A percentile compares a stretch with the other conserved stretches of the same genome.
phyloP scores from a whole-genome alignment of 2,329 filamentous ascomycete species.

The Clonostachys byssicola region DNA sequence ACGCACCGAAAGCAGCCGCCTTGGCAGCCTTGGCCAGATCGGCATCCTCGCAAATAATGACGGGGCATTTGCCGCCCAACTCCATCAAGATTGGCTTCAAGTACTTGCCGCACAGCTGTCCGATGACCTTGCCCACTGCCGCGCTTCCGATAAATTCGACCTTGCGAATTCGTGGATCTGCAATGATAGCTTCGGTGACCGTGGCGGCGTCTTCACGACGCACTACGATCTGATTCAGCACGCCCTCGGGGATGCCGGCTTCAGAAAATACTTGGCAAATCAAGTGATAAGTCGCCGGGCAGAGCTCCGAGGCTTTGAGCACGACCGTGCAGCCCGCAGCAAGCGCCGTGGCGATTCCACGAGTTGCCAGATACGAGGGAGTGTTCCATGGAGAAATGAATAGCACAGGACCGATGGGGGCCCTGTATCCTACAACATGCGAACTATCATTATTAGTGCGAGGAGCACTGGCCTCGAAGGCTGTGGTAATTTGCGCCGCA shows the following conservation, averaged over 20 bases:
- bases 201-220: constrained; percentile 59
- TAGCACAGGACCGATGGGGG: too few species aligned
- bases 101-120: constrained; percentile 22
- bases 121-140: constrained; percentile 32
- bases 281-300: constrained; percentile 56
- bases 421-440: too few species aligned
- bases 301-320: constrained; percentile 63
- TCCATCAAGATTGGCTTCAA: constrained; percentile 42
- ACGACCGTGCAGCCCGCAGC: constrained; percentile 69
- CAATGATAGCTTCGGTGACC: constrained; percentile 62
- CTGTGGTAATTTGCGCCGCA: too few species aligned
- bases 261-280: constrained; percentile 58
- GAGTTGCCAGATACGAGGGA: constrained; percentile 10
- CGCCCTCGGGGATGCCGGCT: constrained; percentile 68
- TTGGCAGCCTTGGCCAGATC: constrained; percentile 33
- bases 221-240: constrained; percentile 63
- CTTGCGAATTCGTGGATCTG: constrained; percentile 23
- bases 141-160: constrained; percentile 38
- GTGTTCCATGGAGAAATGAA: too few species aligned
- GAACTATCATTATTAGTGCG: too few species aligned
- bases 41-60: constrained; percentile 37
- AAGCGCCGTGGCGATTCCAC: constrained; percentile 53
- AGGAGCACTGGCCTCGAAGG: neutral
- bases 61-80: constrained; percentile 39
- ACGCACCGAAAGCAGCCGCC: constrained; percentile 13